Evolutionary conservation across 345 rosid genomes (phyloP).

Genomic region (Citrus cavaleriei): DNA sequence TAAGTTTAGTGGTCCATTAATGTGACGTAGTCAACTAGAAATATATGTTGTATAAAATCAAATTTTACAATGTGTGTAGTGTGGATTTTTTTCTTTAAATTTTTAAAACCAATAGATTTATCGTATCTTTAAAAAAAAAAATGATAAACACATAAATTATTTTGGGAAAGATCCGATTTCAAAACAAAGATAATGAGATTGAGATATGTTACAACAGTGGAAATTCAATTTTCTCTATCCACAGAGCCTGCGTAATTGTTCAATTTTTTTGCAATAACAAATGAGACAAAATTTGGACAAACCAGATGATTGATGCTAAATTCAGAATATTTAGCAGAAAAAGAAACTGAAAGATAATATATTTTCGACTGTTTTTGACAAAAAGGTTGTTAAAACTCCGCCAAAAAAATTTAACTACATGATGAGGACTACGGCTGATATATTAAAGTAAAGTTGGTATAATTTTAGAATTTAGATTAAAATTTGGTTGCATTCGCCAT

Average conservation of each 20-base stretch:
- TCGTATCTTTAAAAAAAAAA: no score
- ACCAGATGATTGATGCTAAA: background rate
- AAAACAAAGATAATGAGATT: no score
- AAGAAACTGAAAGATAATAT: background rate
- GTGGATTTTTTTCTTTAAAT: no score
- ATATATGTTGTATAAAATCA: no score
- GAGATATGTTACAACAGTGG: no score
- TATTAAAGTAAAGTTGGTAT: background rate
- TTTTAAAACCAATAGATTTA: no score
- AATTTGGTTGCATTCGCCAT: background rate
- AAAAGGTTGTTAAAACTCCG: background rate
- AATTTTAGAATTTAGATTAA: background rate
- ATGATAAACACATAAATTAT: no score
- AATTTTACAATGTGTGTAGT: no score
- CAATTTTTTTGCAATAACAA: background rate
- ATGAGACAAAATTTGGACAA: background rate
- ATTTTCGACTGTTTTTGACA: background rate
- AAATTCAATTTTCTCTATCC: no score
- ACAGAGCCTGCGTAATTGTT: background rate
- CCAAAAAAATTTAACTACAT: background rate
- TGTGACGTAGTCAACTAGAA: background rate
- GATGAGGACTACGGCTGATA: no score
- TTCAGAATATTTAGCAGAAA: background rate
- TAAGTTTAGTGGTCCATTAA: background rate
- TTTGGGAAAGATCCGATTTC: no score